Evolutionary conservation across 768 basidiomycete species (phyloP).

Genomic region (Peribolospora kevripleyi): DNA sequence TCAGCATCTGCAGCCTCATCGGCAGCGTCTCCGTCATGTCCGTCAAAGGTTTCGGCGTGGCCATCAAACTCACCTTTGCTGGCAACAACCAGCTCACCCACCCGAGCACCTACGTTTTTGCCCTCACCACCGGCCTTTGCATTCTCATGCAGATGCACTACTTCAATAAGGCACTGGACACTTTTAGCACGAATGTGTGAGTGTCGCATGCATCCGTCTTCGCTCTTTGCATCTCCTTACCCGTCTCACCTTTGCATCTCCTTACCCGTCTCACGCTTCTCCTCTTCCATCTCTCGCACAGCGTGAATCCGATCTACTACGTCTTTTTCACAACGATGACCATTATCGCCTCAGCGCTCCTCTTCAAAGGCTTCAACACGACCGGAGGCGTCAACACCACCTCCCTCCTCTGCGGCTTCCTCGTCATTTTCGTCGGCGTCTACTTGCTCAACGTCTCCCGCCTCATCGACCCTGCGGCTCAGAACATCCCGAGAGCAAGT

Average conservation of each 20-base stretch:
- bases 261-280: not conserved
- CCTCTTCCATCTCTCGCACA: slow-evolving; percentile 16
- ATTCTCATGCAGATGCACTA: slow-evolving; percentile 81
- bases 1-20: slow-evolving; percentile 87
- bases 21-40: slow-evolving; percentile 97
- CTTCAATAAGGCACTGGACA: slow-evolving; percentile 88
- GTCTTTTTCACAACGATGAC: slow-evolving; percentile 88
- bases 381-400: slow-evolving; percentile 53
- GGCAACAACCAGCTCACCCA: slow-evolving; percentile 91
- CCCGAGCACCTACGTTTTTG: slow-evolving; percentile 90
- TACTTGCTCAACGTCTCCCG: slow-evolving; percentile 34
- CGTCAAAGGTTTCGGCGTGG: slow-evolving; percentile 93
- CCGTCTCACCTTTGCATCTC: not conserved
- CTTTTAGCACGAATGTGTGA: slow-evolving; percentile 90
- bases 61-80: slow-evolving; percentile 72
- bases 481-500: no score
- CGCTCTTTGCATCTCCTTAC: not conserved
- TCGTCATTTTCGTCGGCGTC: slow-evolving; percentile 89
- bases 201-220: slow-evolving; percentile 16
- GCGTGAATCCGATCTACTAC: slow-evolving; percentile 94
- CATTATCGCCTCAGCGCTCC: slow-evolving; percentile 75
- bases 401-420: slow-evolving; percentile 69
- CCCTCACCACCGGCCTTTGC: slow-evolving; percentile 49
- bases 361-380: slow-evolving; percentile 95
- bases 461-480: no score